These are phyloP conservation scores for Aspergillus uvarum DNA, from an alignment of 2,329 filamentous ascomycete species.

Conservation along the genomic window DNA sequence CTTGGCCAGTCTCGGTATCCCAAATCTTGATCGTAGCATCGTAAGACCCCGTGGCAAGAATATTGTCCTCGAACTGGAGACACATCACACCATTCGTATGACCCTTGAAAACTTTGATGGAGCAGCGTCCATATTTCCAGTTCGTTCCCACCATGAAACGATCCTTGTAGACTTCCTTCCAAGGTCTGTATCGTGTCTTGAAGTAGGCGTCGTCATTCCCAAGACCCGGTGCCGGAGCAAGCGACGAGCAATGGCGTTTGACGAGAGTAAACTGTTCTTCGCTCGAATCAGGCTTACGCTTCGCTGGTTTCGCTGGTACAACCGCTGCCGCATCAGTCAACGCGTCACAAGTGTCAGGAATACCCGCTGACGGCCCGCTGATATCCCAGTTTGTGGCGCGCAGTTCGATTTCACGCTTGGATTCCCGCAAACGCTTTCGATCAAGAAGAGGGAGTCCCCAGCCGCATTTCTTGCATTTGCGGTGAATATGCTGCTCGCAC, in stretches of 20 bases:
- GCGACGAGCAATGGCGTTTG: conserved; percentile 34
- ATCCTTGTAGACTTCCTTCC: conserved; percentile 97
- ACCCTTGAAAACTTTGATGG: conserved; percentile 78
- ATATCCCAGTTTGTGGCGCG: conserved; percentile 60
- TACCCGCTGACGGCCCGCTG: conserved; percentile 52
- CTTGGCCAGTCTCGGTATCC: conserved; percentile 85
- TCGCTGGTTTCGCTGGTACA: conserved; percentile 16
- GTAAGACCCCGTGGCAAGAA: conserved; percentile 91
- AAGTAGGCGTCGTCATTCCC: conserved; percentile 50
- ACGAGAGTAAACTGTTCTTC: conserved; percentile 30
- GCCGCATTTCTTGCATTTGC: conserved; percentile 91
- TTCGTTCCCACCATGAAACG: conserved; percentile 94
- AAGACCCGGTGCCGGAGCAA: conserved; percentile 18
- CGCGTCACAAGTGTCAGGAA: conserved; percentile 1
- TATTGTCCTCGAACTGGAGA: conserved; percentile 79
- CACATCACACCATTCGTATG: conserved; percentile 86
- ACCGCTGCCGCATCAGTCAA: conserved; percentile 1
- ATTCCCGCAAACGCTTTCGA: conserved; percentile 79
- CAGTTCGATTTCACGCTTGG: conserved; percentile 79
- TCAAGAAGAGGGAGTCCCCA: conserved; percentile 92
- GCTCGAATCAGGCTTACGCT: conserved; percentile 30
- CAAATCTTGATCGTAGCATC: conserved; percentile 95
- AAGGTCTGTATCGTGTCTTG: conserved; percentile 62
- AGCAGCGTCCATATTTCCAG: conserved; percentile 93
- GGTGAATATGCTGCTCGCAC: conserved; percentile 95